A percentile compares a stretch with the other conserved stretches of the same genome.
Conservation (phyloP, 148 eudicot species). For the Arctostaphylos glauca region DNA sequence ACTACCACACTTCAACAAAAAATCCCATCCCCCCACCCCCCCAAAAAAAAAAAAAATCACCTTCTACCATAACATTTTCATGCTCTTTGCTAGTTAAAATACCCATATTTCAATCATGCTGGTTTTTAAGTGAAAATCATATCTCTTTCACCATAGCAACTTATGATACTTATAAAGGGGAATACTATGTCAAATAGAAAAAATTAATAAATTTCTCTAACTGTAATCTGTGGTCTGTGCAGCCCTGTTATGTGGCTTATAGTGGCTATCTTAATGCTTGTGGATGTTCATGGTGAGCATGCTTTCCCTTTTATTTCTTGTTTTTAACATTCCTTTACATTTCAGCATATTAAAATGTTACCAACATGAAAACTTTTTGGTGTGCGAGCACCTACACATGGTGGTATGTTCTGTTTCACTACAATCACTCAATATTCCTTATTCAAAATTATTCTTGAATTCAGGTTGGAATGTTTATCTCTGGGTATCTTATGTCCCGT, state of each 20-base stretch:
- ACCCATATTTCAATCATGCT: background rate
- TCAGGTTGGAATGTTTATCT: slow-evolving; percentile 44
- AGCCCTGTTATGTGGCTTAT: slow-evolving; percentile 44
- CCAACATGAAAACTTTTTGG: no score
- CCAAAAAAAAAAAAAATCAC: no score
- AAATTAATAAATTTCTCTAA: background rate
- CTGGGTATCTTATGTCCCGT: slow-evolving; percentile 39
- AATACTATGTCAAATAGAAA: background rate
- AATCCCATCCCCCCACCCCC: no score
- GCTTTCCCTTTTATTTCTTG: background rate
- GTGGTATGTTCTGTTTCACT: background rate
- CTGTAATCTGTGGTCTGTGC: background rate
- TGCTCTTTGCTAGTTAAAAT: background rate
- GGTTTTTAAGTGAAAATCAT: background rate
- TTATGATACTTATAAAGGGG: background rate
- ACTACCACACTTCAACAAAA: no score
- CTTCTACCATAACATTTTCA: background rate
- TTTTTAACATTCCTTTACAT: background rate
- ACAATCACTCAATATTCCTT: background rate
- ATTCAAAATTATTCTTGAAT: background rate
- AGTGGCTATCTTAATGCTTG: slow-evolving; percentile 36
- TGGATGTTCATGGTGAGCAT: slow-evolving; percentile 40
- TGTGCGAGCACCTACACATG: background rate
- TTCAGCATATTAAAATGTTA: background rate
- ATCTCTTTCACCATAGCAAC: background rate